Evolutionary conservation across 495 filamentous ascomycete species (phyloP).

Genomic region (Tuber umbilicatum): DNA sequence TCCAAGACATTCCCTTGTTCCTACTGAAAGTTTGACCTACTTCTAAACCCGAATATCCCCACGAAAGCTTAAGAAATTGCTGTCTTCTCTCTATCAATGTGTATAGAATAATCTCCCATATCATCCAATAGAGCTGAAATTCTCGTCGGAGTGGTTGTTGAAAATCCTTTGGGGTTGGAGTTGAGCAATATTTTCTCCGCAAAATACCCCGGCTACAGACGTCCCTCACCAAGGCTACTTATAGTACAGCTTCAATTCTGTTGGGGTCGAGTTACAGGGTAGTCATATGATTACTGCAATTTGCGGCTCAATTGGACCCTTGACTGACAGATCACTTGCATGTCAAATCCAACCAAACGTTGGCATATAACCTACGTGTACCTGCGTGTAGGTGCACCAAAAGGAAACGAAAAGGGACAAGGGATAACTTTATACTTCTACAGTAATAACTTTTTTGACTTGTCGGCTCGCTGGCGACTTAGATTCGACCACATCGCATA

Average conservation of each 20-base stretch:
- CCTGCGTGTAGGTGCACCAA: constrained; percentile 24
- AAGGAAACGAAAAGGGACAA: constrained; percentile 7
- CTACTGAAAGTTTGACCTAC: not conserved
- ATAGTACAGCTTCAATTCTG: not conserved
- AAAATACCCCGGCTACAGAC: not conserved
- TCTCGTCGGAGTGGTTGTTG: not conserved
- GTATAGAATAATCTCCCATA: not conserved
- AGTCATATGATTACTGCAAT: constrained; percentile 1
- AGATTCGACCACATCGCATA: constrained; percentile 34
- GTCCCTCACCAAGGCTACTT: not conserved
- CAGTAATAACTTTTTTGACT: not conserved
- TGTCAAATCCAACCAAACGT: constrained; percentile 23
- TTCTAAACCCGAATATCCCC: not conserved
- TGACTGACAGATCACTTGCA: constrained; percentile 4
- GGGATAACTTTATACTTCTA: not conserved
- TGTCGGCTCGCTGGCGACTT: constrained; percentile 23
- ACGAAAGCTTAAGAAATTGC: not conserved
- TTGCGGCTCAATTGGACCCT: constrained; percentile 2
- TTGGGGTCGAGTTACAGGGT: not conserved
- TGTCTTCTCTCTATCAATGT: not conserved
- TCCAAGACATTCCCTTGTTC: not conserved
- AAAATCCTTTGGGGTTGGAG: not conserved
- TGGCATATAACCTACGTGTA: constrained; percentile 36
- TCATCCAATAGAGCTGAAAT: not conserved
- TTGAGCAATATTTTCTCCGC: not conserved